Evolutionary conservation across 1,139 yeast genomes (phyloP), one percentile per base, ranked within the genome.

Genomic region (Blastobotrys proliferans): DNA sequence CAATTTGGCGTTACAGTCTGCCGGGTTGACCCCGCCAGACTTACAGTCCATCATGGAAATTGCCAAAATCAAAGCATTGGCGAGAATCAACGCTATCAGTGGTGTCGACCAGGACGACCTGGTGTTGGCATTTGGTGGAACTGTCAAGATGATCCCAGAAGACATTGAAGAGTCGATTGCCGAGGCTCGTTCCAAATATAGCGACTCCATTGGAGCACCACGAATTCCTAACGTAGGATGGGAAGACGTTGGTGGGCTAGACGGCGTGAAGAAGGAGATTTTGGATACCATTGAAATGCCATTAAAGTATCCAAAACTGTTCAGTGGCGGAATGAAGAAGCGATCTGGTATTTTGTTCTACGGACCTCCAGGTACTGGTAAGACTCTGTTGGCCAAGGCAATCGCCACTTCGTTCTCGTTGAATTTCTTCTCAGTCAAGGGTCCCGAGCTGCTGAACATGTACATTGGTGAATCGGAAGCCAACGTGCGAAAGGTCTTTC

Each of bases 341-440:
- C 74, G 97, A 63, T 83, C 95, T 60, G 98, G 98, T 46, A 85
- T 92, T 31, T 67, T 92, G 51, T 88, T 92, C 60, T 92, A 92
- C 64, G 98, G 98, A 0, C 97, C 97, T 0, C 98, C 98, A 0
- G 98, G 98, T 21, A 92, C 97, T 0, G 98, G 98, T 54, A 92
- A 92, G 60, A 92, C 98, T 0, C 70, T 92, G 34, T 71, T 92
- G 47, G 97, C 97, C 9, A 92, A 92, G 62, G 97, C 97, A 0
- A 92, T 92, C 56, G 97, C 97, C 1, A 86, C 97, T 1, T 87
- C 90, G 51, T 92, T 90, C 59, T 84, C 96, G 3, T 72, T 92
- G 51, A 92, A 92, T 60, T 92, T 92, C 63, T 90, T 92, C 65
- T 85, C 95, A 51, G 97, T 90, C 20, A 90, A 90, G 62, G 97